phyloP scores from a whole-genome alignment of 2,329 filamentous ascomycete species.

The Phaeosphaeriaceae sp. region DNA sequence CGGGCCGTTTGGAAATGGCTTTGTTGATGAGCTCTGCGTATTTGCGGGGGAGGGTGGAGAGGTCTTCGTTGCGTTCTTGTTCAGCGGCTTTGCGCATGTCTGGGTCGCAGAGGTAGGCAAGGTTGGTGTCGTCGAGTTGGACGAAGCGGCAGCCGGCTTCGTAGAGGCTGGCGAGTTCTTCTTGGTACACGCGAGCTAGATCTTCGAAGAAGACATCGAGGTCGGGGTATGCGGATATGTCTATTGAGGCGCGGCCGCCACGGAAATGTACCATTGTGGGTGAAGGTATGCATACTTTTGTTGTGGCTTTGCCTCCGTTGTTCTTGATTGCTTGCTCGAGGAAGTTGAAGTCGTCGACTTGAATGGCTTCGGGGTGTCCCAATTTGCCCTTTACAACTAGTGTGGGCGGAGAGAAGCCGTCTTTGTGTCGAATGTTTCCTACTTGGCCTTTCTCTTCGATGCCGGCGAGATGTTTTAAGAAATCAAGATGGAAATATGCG shows the following conservation, averaged over 20 bases:
- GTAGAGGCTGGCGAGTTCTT: constrained; percentile 62
- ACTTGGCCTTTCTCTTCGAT: constrained; percentile 60
- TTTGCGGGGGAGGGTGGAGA: constrained; percentile 56
- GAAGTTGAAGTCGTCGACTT: constrained; percentile 63
- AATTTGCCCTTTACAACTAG: constrained; percentile 62
- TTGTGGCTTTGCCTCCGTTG: constrained; percentile 48
- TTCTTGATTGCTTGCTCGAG: constrained; percentile 57
- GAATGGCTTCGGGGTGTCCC: constrained; percentile 60
- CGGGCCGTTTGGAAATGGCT: constrained; percentile 59
- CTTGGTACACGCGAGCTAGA: constrained; percentile 61
- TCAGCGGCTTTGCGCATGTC: constrained; percentile 62
- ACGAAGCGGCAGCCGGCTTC: constrained; percentile 62
- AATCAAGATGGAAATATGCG: constrained; percentile 65
- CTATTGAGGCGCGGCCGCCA: constrained; percentile 60
- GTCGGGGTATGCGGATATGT: constrained; percentile 60
- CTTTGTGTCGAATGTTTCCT: constrained; percentile 48
- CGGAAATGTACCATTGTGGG: constrained; percentile 69
- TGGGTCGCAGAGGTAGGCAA: constrained; percentile 65
- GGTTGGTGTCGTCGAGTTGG: constrained; percentile 65
- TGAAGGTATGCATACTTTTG: constrained; percentile 64
- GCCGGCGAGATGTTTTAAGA: constrained; percentile 61
- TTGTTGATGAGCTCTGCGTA: constrained; percentile 64
- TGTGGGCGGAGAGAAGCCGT: constrained; percentile 60
- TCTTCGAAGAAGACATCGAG: constrained; percentile 64
- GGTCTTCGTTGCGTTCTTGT: constrained; percentile 57